Evolutionary conservation across 352 stramenopile genomes (phyloP).

Genomic region (Globisporangium carolinianum): DNA sequence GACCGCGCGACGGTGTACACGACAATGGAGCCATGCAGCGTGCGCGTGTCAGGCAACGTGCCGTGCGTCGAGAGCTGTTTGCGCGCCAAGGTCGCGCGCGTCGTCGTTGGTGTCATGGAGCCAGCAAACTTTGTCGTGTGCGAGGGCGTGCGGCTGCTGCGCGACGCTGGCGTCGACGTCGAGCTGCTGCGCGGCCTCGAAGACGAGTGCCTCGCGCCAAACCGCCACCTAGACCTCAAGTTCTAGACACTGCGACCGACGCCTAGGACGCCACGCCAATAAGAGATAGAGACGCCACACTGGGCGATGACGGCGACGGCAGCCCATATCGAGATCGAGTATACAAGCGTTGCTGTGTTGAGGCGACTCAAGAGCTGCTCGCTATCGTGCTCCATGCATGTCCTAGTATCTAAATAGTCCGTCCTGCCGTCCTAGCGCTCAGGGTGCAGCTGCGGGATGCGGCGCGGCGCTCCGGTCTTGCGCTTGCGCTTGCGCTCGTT

Average conservation of each 20-base stretch:
- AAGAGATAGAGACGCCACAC: too few species aligned
- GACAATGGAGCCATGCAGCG: constrained; percentile 88
- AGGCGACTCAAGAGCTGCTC: too few species aligned
- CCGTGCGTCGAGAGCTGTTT: constrained; percentile 80
- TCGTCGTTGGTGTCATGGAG: constrained; percentile 84
- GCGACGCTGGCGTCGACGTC: constrained; percentile 57
- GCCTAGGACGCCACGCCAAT: neutral
- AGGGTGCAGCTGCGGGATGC: constrained; percentile 17
- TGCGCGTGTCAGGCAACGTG: constrained; percentile 76
- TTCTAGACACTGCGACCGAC: constrained; percentile 19
- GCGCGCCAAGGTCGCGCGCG: constrained; percentile 47
- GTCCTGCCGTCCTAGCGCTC: too few species aligned
- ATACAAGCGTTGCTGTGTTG: too few species aligned
- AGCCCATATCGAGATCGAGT: too few species aligned
- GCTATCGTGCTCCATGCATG: too few species aligned
- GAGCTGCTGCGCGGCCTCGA: constrained; percentile 68
- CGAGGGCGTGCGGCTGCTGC: constrained; percentile 66
- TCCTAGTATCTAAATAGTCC: too few species aligned
- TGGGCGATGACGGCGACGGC: too few species aligned
- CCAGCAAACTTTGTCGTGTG: constrained; percentile 85
- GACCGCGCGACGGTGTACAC: constrained; percentile 73
- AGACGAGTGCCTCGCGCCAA: constrained; percentile 65
- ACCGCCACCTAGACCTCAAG: constrained; percentile 59
- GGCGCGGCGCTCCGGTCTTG: constrained; percentile 39
- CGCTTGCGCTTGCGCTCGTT: constrained; percentile 47